These are phyloP conservation scores for Diplotaxis tenuifolia DNA, from an alignment of 345 rosid species.

Conservation along the genomic window DNA sequence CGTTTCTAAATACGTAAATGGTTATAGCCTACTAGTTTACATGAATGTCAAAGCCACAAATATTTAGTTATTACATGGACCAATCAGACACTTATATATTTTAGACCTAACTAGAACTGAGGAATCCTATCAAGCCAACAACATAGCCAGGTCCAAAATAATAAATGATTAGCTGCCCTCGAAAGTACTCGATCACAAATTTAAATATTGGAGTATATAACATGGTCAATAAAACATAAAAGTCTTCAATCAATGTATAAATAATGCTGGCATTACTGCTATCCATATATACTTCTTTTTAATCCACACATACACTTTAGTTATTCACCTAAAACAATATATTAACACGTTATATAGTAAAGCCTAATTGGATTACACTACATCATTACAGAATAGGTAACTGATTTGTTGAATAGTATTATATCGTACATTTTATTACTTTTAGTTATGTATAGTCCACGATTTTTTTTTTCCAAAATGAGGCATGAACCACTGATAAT, in stretches of 20 bases:
- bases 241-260: neutral
- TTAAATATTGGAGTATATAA: neutral
- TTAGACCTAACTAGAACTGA: neutral
- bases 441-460: neutral
- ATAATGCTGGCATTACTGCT: neutral
- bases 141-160: conserved; percentile 13
- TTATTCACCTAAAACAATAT: neutral
- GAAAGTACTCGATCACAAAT: conserved; percentile 4
- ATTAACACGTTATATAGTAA: neutral
- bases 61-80: neutral
- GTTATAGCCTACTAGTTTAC: neutral
- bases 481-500: neutral
- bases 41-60: neutral
- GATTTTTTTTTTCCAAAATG: neutral
- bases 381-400: neutral
- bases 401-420: neutral
- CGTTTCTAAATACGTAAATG: neutral
- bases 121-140: conserved; percentile 19
- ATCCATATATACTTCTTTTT: neutral
- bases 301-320: neutral
- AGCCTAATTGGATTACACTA: neutral
- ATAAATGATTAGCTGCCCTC: conserved; percentile 17
- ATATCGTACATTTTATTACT: neutral
- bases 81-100: neutral
- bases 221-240: neutral